phyloP scores from a whole-genome alignment of 2,329 filamentous ascomycete species.

The Cadophora gregata region DNA sequence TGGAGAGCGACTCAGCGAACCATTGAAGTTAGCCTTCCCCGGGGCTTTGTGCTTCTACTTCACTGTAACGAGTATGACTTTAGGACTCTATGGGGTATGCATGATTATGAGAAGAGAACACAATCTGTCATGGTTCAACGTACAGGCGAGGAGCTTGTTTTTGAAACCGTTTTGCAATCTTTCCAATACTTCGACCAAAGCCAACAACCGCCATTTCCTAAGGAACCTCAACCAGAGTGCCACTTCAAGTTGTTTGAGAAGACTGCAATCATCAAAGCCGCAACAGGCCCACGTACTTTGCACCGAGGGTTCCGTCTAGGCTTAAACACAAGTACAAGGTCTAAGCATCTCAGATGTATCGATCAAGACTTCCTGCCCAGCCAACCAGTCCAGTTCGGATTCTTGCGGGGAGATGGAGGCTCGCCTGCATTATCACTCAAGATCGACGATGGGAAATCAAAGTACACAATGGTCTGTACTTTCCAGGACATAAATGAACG shows the following conservation, averaged over 20 bases:
- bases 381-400: slow-evolving; percentile 77
- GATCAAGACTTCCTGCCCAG: slow-evolving; percentile 71
- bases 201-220: slow-evolving; percentile 75
- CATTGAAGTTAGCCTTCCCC: slow-evolving; percentile 73
- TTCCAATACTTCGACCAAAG: slow-evolving; percentile 84
- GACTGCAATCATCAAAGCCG: slow-evolving; percentile 69
- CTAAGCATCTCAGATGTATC: slow-evolving; percentile 78
- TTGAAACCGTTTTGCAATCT: slow-evolving; percentile 70
- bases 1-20: slow-evolving; percentile 74
- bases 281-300: slow-evolving; percentile 72
- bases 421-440: slow-evolving; percentile 70
- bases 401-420: slow-evolving; percentile 74
- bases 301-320: slow-evolving; percentile 83
- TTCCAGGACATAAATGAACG: slow-evolving; percentile 78
- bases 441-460: slow-evolving; percentile 51
- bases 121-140: slow-evolving; percentile 73
- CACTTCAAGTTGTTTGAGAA: slow-evolving; percentile 79
- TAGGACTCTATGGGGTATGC: slow-evolving; percentile 79
- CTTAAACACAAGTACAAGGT: slow-evolving; percentile 77
- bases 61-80: slow-evolving; percentile 80
- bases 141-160: slow-evolving; percentile 72
- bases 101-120: slow-evolving; percentile 81
- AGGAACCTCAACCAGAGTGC: slow-evolving; percentile 74
- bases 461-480: slow-evolving; percentile 74
- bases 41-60: slow-evolving; percentile 75